These are phyloP conservation scores for Fusarium haematococcum DNA, from an alignment of 2,329 filamentous ascomycete species.

Conservation along the genomic window DNA sequence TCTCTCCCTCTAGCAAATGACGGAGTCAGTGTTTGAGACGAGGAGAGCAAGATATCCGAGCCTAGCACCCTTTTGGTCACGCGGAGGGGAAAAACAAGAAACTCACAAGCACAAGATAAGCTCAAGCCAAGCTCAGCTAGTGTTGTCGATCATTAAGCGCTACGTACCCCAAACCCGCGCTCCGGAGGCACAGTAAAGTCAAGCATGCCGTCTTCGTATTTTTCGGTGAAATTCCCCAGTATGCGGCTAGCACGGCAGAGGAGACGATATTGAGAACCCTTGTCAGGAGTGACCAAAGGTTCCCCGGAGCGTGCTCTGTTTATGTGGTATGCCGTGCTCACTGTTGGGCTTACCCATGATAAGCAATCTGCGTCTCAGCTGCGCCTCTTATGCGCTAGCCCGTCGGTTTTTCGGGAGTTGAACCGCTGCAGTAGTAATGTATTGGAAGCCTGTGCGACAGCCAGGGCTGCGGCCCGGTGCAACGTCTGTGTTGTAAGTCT, in stretches of 20 bases:
- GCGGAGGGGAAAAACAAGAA: background rate
- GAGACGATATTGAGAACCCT: background rate
- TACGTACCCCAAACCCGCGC: background rate
- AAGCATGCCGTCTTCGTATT: background rate
- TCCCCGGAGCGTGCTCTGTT: constrained; percentile 2
- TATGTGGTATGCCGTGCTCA: constrained; percentile 2
- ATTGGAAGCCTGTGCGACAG: background rate
- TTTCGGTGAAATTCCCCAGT: background rate
- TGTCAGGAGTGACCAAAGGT: background rate
- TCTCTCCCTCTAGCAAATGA: background rate
- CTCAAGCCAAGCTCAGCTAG: constrained; percentile 17
- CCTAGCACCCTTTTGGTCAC: background rate
- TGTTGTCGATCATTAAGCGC: constrained; percentile 15
- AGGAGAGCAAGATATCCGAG: background rate
- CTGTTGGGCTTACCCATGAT: background rate
- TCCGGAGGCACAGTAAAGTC: background rate
- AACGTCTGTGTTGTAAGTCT: background rate
- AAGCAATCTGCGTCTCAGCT: background rate
- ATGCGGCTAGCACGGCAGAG: constrained; percentile 33
- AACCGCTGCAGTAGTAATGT: background rate
- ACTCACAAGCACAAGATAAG: constrained; percentile 1
- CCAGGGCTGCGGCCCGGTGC: background rate
- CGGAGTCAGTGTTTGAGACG: background rate
- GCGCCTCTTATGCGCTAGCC: background rate
- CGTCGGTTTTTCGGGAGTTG: background rate